Evolutionary conservation across 2,329 filamentous ascomycete genomes (phyloP), one percentile per base, ranked within the genome.

Genomic region (Beauveria sp.): DNA sequence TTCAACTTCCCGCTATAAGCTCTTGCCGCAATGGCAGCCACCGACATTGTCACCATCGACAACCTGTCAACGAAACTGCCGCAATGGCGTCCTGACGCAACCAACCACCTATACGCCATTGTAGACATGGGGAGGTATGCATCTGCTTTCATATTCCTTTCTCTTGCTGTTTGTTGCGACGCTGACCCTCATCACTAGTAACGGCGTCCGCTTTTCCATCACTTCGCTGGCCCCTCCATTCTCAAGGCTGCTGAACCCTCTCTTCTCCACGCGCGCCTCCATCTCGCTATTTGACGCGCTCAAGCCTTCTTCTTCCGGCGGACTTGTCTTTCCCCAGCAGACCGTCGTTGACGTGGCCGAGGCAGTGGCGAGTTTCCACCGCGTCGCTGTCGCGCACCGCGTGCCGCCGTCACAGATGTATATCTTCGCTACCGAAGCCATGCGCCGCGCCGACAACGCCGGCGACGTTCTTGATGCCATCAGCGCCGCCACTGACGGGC

Each of bases 191-290:
- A 10, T 53, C 45, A 9, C 20, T 66, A 91, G 91, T 79, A 97
- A 96, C 78, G 93, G 92, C 68, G 93, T 96, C 69, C 90, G 93
- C 61, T 96, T 96, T 79, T 93, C 91, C 50, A 91, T 96, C 69
- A 90, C 91, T 9, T 87, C 91, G 66, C 81, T 96, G n/a, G 83
- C 86, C 4, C 87, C 88, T 24, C 84, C 86, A 4, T 84, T 79
- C 45, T 81, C 89, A 26, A 88, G 92, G 26, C 84, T 92, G 26
- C 81, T 96, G 48, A 86, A 83, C 20, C 93, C 89, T 28, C 69
- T 96, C 61, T 96, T 91, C 74, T 85, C 89, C 68, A 86, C 91
- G 68, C 87, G 93, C 6, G 88, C 86, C 10, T 83, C 82, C 24
- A 95, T 97, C 62, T 96, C 92, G 2, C 82, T 97, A 12, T 96